These are phyloP conservation scores for Knufia petricola DNA, from an alignment of 2,329 filamentous ascomycete species.

Conservation along the genomic window DNA sequence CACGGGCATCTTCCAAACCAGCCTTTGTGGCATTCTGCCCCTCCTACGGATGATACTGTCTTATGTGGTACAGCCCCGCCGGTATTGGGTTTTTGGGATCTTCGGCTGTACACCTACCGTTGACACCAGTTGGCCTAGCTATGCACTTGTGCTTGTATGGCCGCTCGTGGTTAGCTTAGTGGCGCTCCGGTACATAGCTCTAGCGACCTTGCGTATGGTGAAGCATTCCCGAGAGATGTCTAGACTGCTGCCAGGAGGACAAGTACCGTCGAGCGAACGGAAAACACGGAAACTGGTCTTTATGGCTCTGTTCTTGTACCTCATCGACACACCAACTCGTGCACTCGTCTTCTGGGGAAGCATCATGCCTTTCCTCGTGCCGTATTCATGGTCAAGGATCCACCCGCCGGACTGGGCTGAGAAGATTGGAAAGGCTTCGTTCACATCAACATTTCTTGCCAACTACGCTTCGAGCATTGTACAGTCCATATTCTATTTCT, in stretches of 20 bases:
- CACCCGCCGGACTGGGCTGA: neutral
- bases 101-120: conserved; percentile 42
- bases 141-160: conserved; percentile 48
- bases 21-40: conserved; percentile 49
- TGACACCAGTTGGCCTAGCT: conserved; percentile 48
- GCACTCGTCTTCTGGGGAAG: neutral
- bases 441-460: neutral
- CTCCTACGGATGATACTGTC: conserved; percentile 47
- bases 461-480: neutral
- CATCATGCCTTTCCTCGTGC: neutral
- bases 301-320: neutral
- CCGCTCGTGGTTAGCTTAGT: conserved; percentile 39
- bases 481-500: neutral
- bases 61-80: conserved; percentile 48
- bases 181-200: neutral
- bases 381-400: conserved; percentile 6
- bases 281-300: neutral
- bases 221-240: conserved; percentile 3
- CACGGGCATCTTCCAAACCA: conserved; percentile 41
- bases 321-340: neutral
- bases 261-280: neutral
- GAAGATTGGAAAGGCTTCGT: neutral
- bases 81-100: conserved; percentile 51
- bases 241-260: neutral
- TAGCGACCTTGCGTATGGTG: neutral